These are phyloP conservation scores for Magnolia kwangsiensis DNA, from an alignment of 164 flowering plant genomes.

Conservation along the genomic window DNA sequence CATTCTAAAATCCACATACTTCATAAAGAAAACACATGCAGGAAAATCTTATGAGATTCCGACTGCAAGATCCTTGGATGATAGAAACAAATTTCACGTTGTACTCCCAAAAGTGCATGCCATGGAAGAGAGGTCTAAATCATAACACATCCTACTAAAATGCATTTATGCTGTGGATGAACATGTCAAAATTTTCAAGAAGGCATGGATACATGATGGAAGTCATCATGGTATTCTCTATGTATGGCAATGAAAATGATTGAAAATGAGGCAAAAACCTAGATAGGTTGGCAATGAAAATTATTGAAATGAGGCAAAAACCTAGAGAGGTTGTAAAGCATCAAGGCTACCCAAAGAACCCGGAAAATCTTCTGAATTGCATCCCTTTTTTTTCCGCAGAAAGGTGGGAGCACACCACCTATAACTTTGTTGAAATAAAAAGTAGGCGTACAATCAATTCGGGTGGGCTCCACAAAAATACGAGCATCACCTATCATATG, in stretches of 20 bases:
- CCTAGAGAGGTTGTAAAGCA: not conserved
- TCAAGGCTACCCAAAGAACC: not conserved
- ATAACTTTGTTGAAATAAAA: too few species aligned
- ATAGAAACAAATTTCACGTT: not conserved
- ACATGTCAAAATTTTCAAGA: not conserved
- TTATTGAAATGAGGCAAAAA: too few species aligned
- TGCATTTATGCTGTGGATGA: too few species aligned
- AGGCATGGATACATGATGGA: not conserved
- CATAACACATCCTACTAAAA: not conserved
- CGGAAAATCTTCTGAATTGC: not conserved
- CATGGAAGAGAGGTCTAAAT: not conserved
- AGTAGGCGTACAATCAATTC: too few species aligned
- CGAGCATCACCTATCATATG: too few species aligned
- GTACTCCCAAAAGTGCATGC: not conserved
- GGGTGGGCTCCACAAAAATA: too few species aligned
- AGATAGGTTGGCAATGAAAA: too few species aligned
- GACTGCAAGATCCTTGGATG: not conserved
- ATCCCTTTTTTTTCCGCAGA: not conserved
- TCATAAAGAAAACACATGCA: not conserved
- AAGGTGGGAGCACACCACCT: not conserved
- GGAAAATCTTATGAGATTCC: conserved; percentile 9
- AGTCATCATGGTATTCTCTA: too few species aligned
- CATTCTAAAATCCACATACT: conserved; percentile 11
- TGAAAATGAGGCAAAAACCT: too few species aligned
- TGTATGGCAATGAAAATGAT: too few species aligned